These are phyloP conservation scores for Malus asiatica DNA, from an alignment of 306 rosid species.

Conservation along the genomic window DNA sequence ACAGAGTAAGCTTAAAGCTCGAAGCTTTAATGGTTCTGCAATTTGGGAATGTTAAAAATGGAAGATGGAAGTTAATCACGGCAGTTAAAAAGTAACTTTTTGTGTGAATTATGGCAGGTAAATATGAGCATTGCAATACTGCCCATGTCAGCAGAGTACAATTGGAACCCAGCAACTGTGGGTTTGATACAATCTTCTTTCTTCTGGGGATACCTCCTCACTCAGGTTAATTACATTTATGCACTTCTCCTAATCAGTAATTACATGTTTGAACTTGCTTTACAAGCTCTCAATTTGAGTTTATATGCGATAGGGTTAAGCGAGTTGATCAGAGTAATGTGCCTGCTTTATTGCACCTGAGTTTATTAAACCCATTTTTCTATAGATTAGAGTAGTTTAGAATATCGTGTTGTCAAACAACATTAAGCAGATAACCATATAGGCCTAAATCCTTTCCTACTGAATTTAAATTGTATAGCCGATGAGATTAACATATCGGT, in stretches of 20 bases:
- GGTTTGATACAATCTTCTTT: conserved; percentile 96
- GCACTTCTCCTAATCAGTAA: not conserved
- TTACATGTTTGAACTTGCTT: not conserved
- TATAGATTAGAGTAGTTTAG: not conserved
- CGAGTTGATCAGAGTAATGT: not conserved
- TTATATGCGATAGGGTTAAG: not conserved
- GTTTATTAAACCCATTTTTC: not conserved
- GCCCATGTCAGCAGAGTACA: conserved; percentile 93
- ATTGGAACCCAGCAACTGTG: conserved; percentile 86
- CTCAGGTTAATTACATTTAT: conserved; percentile 50
- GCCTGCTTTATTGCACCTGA: no score
- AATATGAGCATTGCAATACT: conserved; percentile 99
- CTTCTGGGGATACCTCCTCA: conserved; percentile 98
- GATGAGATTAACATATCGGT: not conserved
- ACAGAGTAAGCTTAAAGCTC: conserved; percentile 47
- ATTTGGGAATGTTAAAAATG: not conserved
- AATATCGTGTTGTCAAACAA: not conserved
- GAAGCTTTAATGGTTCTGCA: not conserved
- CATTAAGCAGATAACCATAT: not conserved
- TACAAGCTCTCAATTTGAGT: no score
- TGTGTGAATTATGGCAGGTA: conserved; percentile 46
- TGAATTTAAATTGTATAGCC: not conserved
- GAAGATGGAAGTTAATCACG: not conserved
- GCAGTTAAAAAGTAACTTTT: not conserved
- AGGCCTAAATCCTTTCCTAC: no score